These are phyloP conservation scores for Arachnomyces sp. DNA, from an alignment of 2,329 filamentous ascomycete species.

Conservation along the genomic window DNA sequence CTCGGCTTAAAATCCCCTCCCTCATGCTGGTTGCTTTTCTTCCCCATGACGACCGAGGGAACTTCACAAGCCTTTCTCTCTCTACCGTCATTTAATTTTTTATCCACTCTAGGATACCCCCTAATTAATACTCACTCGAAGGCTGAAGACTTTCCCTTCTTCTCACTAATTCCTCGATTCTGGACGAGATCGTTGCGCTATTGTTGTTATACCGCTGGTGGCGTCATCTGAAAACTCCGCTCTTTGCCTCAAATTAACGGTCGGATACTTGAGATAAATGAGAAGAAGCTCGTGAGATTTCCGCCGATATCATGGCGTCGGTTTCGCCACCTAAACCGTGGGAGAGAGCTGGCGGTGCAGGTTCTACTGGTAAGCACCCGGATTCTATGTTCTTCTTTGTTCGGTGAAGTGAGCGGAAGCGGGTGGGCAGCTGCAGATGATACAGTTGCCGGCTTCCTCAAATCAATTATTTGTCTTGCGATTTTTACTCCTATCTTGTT, in stretches of 20 bases:
- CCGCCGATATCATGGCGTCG: constrained; percentile 42
- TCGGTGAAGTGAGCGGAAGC: neutral
- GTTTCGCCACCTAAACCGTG: constrained; percentile 92
- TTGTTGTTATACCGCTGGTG: no score
- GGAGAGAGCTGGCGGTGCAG: constrained; percentile 67
- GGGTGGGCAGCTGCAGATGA: no score
- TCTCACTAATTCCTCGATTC: no score
- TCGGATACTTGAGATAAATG: no score
- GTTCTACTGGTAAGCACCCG: constrained; percentile 44
- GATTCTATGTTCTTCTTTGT: constrained; percentile 4
- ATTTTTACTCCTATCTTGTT: neutral
- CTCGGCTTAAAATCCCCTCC: no score
- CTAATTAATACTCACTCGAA: no score
- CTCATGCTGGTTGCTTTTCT: no score
- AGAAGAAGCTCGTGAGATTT: no score
- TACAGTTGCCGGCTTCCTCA: neutral
- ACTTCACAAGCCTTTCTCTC: neutral
- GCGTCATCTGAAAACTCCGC: no score
- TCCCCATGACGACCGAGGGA: constrained; percentile 4
- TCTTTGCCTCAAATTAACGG: no score
- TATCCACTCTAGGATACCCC: neutral
- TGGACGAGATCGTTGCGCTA: no score
- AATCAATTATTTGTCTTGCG: neutral
- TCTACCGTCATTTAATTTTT: neutral
- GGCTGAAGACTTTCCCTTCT: no score